phyloP scores from a whole-genome alignment of 441 rosid genomes.

The Adansonia gregorii region DNA sequence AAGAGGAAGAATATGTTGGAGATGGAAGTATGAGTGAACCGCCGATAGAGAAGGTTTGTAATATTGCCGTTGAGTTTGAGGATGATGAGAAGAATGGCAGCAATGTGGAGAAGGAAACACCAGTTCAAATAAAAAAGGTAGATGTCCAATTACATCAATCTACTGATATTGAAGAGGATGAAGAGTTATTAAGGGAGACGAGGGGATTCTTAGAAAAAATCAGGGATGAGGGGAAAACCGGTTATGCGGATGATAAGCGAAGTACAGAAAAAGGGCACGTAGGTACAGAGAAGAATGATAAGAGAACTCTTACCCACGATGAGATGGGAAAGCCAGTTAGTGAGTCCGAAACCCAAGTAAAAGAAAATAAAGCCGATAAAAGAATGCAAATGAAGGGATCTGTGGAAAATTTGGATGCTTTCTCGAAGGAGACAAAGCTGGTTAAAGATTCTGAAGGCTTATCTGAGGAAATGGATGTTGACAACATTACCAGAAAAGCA shows the following conservation, averaged over 20 bases:
- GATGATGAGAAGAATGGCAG: slow-evolving; percentile 35
- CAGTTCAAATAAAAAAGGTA: slow-evolving; percentile 36
- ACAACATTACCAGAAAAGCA: background rate
- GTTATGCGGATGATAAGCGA: slow-evolving; percentile 27
- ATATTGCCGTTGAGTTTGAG: slow-evolving; percentile 34
- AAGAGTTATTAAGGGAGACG: slow-evolving; percentile 48
- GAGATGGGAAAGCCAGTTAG: background rate
- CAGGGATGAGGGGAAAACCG: slow-evolving; percentile 47
- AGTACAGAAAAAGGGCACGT: slow-evolving; percentile 4
- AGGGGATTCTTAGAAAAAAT: slow-evolving; percentile 50
- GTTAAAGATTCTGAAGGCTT: background rate
- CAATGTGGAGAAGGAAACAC: slow-evolving; percentile 16
- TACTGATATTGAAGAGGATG: slow-evolving; percentile 32
- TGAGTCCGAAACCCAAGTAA: slow-evolving; percentile 4
- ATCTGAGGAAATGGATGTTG: background rate
- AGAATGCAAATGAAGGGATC: background rate
- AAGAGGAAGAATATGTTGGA: slow-evolving; percentile 18
- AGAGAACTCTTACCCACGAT: slow-evolving; percentile 11
- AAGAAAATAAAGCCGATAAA: slow-evolving; percentile 25
- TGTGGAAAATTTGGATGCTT: slow-evolving; percentile 1
- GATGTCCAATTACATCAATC: slow-evolving; percentile 32
- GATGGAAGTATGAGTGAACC: background rate
- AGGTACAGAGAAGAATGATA: slow-evolving; percentile 31
- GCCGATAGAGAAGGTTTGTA: slow-evolving; percentile 26
- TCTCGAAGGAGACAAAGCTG: background rate